phyloP scores from a whole-genome alignment of 2,329 filamentous ascomycete genomes.

The Colletotrichum camelliae region DNA sequence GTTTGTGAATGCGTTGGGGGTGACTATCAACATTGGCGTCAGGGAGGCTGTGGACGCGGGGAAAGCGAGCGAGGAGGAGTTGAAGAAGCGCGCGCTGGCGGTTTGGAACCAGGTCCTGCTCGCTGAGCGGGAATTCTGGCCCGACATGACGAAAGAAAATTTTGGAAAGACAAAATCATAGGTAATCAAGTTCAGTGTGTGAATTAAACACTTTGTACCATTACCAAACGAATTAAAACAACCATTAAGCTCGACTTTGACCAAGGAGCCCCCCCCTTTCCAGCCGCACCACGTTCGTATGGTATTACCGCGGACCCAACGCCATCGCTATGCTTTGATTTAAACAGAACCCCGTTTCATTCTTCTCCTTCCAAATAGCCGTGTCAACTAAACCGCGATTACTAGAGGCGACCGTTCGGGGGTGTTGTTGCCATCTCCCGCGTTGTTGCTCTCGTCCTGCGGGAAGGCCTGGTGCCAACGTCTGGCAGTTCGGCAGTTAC shows the following conservation, averaged over 20 bases:
- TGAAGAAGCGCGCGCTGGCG: conserved; percentile 44
- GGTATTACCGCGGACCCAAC: conserved; percentile 18
- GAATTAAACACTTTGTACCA: background rate
- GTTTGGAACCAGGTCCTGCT: conserved; percentile 57
- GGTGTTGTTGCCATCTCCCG: background rate
- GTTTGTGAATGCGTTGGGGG: conserved; percentile 62
- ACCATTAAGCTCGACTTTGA: background rate
- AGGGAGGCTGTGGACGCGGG: conserved; percentile 40
- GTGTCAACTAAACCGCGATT: conserved; percentile 3
- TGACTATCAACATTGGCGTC: conserved; percentile 60
- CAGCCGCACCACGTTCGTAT: background rate
- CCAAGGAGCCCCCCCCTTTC: background rate
- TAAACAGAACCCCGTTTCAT: background rate
- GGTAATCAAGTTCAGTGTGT: background rate
- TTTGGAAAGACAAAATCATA: background rate
- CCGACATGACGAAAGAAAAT: conserved; percentile 25
- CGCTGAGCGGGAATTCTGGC: conserved; percentile 67
- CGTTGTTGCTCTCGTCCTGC: background rate
- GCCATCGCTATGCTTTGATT: conserved; percentile 15
- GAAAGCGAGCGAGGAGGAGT: conserved; percentile 30
- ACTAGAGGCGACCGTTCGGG: background rate
- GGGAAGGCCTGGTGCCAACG: background rate
- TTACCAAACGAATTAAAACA: background rate
- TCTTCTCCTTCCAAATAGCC: background rate
- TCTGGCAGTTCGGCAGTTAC: background rate